Percentiles rank a stretch among this genome's conserved stretches.
phyloP scores from a whole-genome alignment of 2,329 filamentous ascomycete genomes.

The Sporothrix sp. region DNA sequence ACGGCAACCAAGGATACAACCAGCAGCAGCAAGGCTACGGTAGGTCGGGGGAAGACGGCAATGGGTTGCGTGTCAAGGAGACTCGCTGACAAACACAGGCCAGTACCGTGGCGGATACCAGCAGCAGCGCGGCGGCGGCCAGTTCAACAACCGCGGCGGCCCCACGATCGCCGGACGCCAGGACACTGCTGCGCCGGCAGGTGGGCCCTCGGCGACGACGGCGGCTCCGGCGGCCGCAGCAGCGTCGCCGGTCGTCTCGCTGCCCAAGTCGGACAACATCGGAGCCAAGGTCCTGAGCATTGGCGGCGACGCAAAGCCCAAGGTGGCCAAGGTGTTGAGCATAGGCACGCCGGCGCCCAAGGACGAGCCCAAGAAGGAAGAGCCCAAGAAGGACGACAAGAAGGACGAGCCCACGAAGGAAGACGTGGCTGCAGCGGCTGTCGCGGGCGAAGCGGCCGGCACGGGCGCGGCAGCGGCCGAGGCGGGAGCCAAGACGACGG shows the following conservation, averaged over 20 bases:
- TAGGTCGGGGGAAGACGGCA: not conserved
- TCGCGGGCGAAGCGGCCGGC: conserved; percentile 25
- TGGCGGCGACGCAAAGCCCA: conserved; percentile 42
- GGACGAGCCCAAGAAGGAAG: conserved; percentile 35
- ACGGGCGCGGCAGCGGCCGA: conserved; percentile 29
- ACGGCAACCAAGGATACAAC: conserved; percentile 21
- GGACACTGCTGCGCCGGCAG: conserved; percentile 36
- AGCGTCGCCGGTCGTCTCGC: conserved; percentile 26
- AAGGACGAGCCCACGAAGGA: conserved; percentile 18
- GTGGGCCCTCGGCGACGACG: conserved; percentile 26
- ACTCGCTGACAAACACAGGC: not conserved
- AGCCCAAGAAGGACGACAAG: conserved; percentile 33
- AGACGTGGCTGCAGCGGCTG: conserved; percentile 5
- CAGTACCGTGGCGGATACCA: conserved; percentile 24
- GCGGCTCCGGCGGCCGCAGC: conserved; percentile 32
- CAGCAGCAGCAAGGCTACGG: conserved; percentile 31
- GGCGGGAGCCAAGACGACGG: conserved; percentile 73
- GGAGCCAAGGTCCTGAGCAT: conserved; percentile 57
- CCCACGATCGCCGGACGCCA: conserved; percentile 57
- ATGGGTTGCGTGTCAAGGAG: too few relatives aligned
- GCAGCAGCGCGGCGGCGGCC: conserved; percentile 26
- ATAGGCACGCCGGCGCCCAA: conserved; percentile 40
- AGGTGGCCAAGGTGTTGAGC: conserved; percentile 62
- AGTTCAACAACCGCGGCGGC: conserved; percentile 28
- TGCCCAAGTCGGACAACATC: conserved; percentile 42